These are phyloP conservation scores for Phytophthora nicotianae DNA, from an alignment of 352 stramenopile species.

Conservation along the genomic window DNA sequence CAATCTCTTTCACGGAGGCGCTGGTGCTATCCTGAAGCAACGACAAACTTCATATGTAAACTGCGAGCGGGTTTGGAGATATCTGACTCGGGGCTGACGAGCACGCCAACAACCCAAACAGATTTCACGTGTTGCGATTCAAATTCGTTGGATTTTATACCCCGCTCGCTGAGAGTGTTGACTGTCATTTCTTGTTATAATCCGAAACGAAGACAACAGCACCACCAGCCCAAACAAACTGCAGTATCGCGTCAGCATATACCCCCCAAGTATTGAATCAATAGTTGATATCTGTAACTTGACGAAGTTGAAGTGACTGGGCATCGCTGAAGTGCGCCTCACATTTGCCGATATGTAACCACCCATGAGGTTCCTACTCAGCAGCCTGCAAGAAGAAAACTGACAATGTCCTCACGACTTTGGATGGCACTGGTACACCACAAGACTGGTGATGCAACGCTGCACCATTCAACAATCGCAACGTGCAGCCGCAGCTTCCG, in stretches of 20 bases:
- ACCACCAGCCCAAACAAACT: not conserved
- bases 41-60: no score
- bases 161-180: no score
- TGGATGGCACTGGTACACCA: not conserved
- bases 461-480: conserved; percentile 43
- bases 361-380: not conserved
- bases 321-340: not conserved
- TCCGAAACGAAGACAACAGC: not conserved
- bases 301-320: not conserved
- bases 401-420: not conserved
- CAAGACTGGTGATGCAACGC: conserved; percentile 4
- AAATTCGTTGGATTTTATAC: no score
- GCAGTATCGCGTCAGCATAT: no score
- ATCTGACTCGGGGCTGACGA: no score
- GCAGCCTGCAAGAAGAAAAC: not conserved
- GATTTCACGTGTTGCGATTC: no score
- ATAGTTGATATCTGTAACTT: not conserved
- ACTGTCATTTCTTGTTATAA: no score
- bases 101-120: no score
- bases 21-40: no score
- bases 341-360: not conserved
- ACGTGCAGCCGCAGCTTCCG: conserved; percentile 9
- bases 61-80: no score
- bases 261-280: no score
- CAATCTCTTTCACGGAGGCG: no score